These are phyloP conservation scores for Lasiodiplodia gonubiensis DNA, from an alignment of 2,329 filamentous ascomycete species.

Conservation along the genomic window DNA sequence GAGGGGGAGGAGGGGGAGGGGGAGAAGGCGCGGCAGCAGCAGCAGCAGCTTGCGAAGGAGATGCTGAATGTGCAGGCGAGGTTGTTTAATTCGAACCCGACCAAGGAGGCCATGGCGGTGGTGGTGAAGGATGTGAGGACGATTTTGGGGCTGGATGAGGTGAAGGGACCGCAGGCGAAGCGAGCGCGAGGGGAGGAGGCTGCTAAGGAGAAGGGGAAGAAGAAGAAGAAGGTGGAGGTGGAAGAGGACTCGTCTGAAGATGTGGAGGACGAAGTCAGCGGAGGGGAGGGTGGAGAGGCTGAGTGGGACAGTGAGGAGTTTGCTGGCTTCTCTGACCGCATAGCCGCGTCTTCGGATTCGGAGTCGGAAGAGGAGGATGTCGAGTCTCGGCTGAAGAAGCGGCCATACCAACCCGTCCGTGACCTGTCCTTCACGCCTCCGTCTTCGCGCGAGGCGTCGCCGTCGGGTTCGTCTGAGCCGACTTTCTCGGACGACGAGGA, in stretches of 20 bases:
- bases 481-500: constrained; percentile 20
- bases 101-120: constrained; percentile 60
- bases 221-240: constrained; percentile 26
- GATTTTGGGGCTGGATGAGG: constrained; percentile 42
- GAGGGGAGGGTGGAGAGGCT: constrained; percentile 26
- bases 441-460: constrained; percentile 20
- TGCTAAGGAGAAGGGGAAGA: neutral
- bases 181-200: neutral
- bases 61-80: constrained; percentile 64
- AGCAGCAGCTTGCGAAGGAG: constrained; percentile 44
- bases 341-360: constrained; percentile 46
- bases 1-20: constrained; percentile 29
- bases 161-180: constrained; percentile 2
- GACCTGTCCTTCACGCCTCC: constrained; percentile 26
- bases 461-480: neutral
- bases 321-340: constrained; percentile 45
- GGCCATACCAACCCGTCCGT: constrained; percentile 15
- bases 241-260: constrained; percentile 18
- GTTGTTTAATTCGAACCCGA: constrained; percentile 64
- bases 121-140: constrained; percentile 50
- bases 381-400: neutral
- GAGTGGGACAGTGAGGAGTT: constrained; percentile 36
- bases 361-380: constrained; percentile 36
- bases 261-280: constrained; percentile 25
- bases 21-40: constrained; percentile 45